phyloP scores from a whole-genome alignment of 2,329 filamentous ascomycete genomes.

The Cytospora piceicola region DNA sequence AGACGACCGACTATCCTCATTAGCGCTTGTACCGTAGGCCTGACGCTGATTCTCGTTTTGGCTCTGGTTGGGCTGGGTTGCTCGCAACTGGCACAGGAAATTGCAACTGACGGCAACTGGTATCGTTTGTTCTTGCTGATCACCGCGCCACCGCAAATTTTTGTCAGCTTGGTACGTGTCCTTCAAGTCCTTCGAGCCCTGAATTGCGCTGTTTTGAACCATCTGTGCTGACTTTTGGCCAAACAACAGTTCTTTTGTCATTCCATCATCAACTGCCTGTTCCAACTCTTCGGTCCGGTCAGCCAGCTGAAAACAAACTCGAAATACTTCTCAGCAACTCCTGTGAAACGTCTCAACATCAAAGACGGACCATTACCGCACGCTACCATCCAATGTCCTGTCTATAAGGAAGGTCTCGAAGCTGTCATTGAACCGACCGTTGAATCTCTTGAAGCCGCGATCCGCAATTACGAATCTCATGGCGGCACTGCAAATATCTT shows the following conservation, averaged over 20 bases:
- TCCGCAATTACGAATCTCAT: conserved; percentile 76
- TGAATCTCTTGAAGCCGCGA: conserved; percentile 76
- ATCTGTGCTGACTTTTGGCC: neutral
- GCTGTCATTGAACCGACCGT: conserved; percentile 78
- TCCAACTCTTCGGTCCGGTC: conserved; percentile 60
- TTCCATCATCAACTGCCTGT: conserved; percentile 16
- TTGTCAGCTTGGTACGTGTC: conserved; percentile 19
- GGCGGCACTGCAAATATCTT: conserved; percentile 78
- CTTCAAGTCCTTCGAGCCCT: neutral
- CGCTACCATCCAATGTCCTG: conserved; percentile 82
- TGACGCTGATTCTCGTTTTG: conserved; percentile 17
- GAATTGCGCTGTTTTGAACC: neutral
- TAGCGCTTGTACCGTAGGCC: conserved; percentile 14
- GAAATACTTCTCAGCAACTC: conserved; percentile 76
- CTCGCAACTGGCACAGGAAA: conserved; percentile 8
- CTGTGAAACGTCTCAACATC: conserved; percentile 59
- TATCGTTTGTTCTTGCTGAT: conserved; percentile 14
- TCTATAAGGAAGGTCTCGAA: conserved; percentile 81
- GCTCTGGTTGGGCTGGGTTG: conserved; percentile 19
- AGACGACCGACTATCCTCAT: conserved; percentile 20
- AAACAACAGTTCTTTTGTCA: conserved; percentile 18
- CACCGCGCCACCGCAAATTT: conserved; percentile 11
- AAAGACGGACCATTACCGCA: conserved; percentile 65
- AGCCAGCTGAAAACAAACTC: conserved; percentile 75
- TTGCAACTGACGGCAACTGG: conserved; percentile 22